A percentile compares a stretch with the other conserved stretches of the same genome.
Evolutionary conservation across 768 basidiomycete species (phyloP).

Genomic region (Russula ochroleuca): DNA sequence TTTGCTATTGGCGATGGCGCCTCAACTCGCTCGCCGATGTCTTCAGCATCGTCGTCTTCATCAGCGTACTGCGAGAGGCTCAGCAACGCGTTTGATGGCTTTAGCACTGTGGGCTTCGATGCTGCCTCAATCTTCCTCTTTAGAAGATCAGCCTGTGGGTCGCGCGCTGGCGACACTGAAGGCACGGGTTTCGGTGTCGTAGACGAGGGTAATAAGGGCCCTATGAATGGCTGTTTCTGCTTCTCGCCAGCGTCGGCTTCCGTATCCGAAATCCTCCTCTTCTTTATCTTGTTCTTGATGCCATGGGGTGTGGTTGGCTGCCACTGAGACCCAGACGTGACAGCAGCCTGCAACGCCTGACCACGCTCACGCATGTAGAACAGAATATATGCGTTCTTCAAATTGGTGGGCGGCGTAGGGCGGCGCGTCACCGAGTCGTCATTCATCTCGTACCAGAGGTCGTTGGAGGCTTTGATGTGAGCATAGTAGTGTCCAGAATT

Average conservation of each 20-base stretch:
- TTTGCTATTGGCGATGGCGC: constrained; percentile 3
- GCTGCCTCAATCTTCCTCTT: constrained; percentile 52
- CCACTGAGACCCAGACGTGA: constrained; percentile 35
- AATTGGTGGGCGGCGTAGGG: constrained; percentile 46
- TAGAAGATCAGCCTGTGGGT: constrained; percentile 52
- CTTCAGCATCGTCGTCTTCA: constrained; percentile 38
- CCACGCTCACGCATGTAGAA: constrained; percentile 86
- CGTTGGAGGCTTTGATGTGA: constrained; percentile 64
- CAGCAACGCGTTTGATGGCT: constrained; percentile 36
- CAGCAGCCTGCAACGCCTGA: constrained; percentile 62
- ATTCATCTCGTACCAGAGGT: constrained; percentile 90
- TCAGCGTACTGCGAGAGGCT: constrained; percentile 42
- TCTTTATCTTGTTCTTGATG: constrained; percentile 45
- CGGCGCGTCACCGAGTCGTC: constrained; percentile 66
- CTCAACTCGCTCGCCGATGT: constrained; percentile 34
- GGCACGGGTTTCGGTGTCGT: constrained; percentile 29
- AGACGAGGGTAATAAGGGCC: constrained; percentile 58
- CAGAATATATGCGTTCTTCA: constrained; percentile 86
- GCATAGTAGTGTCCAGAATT: constrained; percentile 96
- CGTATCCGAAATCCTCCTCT: constrained; percentile 47
- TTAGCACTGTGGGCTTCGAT: constrained; percentile 23
- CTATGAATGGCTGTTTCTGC: constrained; percentile 53
- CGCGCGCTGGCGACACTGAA: constrained; percentile 29
- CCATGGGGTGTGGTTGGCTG: constrained; percentile 29
- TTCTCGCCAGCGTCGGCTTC: constrained; percentile 46